A percentile compares a stretch with the other conserved stretches of the same genome.
Conservation (phyloP, 2,329 filamentous ascomycete genomes). For the Penicillium brasilianum region DNA sequence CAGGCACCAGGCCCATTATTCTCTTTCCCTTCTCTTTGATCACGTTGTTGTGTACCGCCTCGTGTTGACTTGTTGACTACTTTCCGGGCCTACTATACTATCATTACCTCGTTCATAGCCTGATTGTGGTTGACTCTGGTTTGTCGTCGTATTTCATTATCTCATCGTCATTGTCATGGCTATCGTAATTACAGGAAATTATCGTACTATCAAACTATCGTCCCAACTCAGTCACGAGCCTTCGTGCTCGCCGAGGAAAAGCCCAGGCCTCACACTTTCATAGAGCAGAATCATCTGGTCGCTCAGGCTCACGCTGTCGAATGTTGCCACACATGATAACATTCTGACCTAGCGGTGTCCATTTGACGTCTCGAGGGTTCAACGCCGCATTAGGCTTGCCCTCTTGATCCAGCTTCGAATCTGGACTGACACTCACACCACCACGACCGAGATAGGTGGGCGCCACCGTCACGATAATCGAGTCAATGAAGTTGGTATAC, state of each 20-base stretch:
- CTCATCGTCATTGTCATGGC: slow-evolving; percentile 5
- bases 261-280: not conserved
- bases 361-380: slow-evolving; percentile 69
- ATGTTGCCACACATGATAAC: slow-evolving; percentile 78
- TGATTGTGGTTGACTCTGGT: not conserved
- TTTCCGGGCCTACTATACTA: not conserved
- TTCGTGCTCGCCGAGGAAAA: no score
- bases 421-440: slow-evolving; percentile 78
- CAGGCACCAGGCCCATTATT: not conserved
- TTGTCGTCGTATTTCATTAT: not conserved
- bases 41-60: not conserved
- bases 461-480: slow-evolving; percentile 85
- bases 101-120: not conserved
- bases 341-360: slow-evolving; percentile 81
- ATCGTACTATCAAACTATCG: not conserved
- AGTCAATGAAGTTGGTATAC: slow-evolving; percentile 69
- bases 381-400: slow-evolving; percentile 65
- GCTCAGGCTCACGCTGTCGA: slow-evolving; percentile 20
- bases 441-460: slow-evolving; percentile 87
- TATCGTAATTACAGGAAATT: slow-evolving; percentile 1
- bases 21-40: not conserved
- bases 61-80: not conserved
- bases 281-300: not conserved
- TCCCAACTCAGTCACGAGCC: not conserved
- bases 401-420: slow-evolving; percentile 56